Conservation (phyloP, 2,329 filamentous ascomycete species). For the Saccharata proteae region DNA sequence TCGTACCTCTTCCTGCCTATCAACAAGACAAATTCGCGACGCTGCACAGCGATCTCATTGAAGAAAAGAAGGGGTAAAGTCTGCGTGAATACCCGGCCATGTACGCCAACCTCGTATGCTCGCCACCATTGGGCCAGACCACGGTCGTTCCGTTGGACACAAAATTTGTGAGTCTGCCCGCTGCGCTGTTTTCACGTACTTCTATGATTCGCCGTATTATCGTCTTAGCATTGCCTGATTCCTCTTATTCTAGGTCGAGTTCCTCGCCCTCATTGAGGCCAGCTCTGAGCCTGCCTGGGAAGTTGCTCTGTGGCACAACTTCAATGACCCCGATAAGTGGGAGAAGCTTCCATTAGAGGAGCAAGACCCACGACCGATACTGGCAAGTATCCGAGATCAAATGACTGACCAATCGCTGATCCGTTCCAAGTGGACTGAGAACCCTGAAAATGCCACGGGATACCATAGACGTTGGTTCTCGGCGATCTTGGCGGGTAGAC, state of each 20-base stretch:
- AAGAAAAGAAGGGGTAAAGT: too few species aligned
- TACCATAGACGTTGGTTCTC: constrained; percentile 40
- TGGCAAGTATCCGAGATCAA: too few species aligned
- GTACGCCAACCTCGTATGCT: constrained; percentile 46
- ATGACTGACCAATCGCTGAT: background rate
- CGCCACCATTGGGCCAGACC: constrained; percentile 65
- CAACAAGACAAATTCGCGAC: too few species aligned
- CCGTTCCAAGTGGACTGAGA: background rate
- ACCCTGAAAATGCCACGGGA: constrained; percentile 9
- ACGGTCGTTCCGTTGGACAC: constrained; percentile 43
- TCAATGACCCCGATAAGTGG: constrained; percentile 44
- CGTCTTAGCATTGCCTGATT: background rate
- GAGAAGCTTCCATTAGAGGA: constrained; percentile 30
- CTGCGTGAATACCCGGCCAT: too few species aligned
- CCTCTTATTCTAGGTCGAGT: constrained; percentile 33
- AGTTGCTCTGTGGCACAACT: constrained; percentile 63
- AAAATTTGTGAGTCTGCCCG: constrained; percentile 21
- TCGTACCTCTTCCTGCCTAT: too few species aligned
- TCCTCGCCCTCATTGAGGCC: constrained; percentile 61
- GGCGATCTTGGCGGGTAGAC: constrained; percentile 31
- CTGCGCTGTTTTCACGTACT: constrained; percentile 12
- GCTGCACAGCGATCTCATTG: too few species aligned
- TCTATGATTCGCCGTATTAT: constrained; percentile 1
- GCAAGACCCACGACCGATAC: too few species aligned
- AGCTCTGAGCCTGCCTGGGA: constrained; percentile 52